phyloP scores from a whole-genome alignment of 345 rosid genomes.

The Arabis hirsuta region DNA sequence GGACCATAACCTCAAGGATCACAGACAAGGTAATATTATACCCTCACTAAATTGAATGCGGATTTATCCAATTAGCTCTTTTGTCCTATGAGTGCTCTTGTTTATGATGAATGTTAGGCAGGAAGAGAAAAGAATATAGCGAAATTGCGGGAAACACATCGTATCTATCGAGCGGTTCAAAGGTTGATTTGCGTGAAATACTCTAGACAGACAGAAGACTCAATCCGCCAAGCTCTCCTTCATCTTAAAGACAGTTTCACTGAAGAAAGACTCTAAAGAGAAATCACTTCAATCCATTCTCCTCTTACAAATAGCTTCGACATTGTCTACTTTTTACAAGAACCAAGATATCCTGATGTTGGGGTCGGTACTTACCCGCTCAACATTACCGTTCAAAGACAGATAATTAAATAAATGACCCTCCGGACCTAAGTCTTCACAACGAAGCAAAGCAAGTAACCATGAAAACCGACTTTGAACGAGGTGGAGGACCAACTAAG shows the following conservation, averaged over 20 bases:
- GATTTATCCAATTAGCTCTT: neutral
- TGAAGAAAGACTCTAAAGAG: slow-evolving; percentile 47
- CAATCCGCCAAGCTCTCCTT: slow-evolving; percentile 71
- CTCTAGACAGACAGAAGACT: slow-evolving; percentile 65
- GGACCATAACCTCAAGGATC: slow-evolving; percentile 68
- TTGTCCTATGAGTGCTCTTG: neutral
- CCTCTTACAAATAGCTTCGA: too few species aligned
- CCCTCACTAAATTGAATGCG: neutral
- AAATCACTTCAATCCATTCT: neutral
- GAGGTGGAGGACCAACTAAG: too few species aligned
- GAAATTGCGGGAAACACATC: slow-evolving; percentile 55
- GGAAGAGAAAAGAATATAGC: slow-evolving; percentile 74
- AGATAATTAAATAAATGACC: too few species aligned
- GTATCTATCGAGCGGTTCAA: slow-evolving; percentile 62
- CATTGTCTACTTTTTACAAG: too few species aligned
- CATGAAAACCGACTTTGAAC: too few species aligned
- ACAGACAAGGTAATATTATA: slow-evolving; percentile 55
- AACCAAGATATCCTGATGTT: too few species aligned
- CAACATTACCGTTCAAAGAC: too few species aligned
- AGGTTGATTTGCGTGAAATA: slow-evolving; percentile 71
- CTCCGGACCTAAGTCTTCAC: too few species aligned
- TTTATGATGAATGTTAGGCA: slow-evolving; percentile 32
- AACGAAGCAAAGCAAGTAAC: too few species aligned
- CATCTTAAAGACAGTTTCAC: slow-evolving; percentile 61
- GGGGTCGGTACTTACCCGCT: too few species aligned